Evolutionary conservation across 495 filamentous ascomycete genomes (phyloP).

Genomic region (Lentithecium fluviatile): DNA sequence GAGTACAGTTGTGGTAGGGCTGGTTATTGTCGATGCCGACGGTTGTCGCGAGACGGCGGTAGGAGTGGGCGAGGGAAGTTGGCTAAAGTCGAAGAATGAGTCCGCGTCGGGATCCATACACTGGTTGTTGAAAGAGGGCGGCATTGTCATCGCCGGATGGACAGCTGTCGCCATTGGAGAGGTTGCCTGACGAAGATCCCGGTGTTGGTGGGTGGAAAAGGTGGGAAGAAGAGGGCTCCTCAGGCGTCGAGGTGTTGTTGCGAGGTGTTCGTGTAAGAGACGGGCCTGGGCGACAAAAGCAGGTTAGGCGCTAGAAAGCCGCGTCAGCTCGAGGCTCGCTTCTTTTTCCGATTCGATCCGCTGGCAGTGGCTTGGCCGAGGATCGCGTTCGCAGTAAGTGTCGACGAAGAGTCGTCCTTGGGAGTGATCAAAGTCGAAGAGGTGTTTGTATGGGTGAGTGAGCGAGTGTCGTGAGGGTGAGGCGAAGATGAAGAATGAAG

Average conservation of each 20-base stretch:
- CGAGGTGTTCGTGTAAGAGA: slow-evolving; percentile 27
- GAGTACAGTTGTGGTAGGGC: slow-evolving; percentile 31
- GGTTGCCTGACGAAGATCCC: slow-evolving; percentile 7
- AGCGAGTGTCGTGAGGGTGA: not conserved
- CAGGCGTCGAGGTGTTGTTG: slow-evolving; percentile 24
- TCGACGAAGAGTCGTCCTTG: no score
- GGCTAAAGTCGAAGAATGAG: slow-evolving; percentile 43
- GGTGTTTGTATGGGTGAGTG: not conserved
- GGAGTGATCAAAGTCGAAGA: no score
- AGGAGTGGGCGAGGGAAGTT: slow-evolving; percentile 32
- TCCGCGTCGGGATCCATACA: slow-evolving; percentile 41
- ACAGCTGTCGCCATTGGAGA: slow-evolving; percentile 26
- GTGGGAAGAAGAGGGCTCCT: slow-evolving; percentile 19
- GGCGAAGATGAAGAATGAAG: slow-evolving; percentile 7
- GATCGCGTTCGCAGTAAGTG: slow-evolving; percentile 3
- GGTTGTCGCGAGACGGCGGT: slow-evolving; percentile 21
- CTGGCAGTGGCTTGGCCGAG: slow-evolving; percentile 25
- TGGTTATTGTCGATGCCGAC: slow-evolving; percentile 30
- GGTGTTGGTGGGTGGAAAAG: not conserved
- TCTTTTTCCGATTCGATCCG: slow-evolving; percentile 23
- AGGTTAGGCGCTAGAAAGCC: slow-evolving; percentile 29
- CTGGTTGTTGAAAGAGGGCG: slow-evolving; percentile 37
- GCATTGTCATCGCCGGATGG: slow-evolving; percentile 32
- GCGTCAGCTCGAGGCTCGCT: slow-evolving; percentile 25
- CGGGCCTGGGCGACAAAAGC: slow-evolving; percentile 2